These are phyloP conservation scores for Arthrobotrys pseudoclavata DNA, from an alignment of 2,329 filamentous ascomycete species.

Conservation along the genomic window DNA sequence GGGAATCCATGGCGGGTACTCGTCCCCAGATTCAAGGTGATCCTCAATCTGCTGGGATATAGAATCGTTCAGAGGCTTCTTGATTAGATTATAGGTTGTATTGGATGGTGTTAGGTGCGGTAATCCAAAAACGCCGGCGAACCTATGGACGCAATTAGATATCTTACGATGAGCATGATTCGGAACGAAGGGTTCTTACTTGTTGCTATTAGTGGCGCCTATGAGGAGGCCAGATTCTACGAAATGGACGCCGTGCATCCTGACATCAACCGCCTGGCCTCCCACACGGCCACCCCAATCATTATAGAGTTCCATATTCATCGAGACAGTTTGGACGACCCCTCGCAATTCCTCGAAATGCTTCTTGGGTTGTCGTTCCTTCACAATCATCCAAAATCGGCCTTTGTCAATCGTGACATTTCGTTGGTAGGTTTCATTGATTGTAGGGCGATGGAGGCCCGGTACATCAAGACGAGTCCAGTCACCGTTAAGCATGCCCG, in stretches of 20 bases:
- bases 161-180: background rate
- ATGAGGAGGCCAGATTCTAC: conserved; percentile 82
- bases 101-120: conserved; percentile 81
- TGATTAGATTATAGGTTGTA: conserved; percentile 69
- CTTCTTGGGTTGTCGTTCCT: conserved; percentile 58
- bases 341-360: conserved; percentile 45
- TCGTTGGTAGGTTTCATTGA: conserved; percentile 62
- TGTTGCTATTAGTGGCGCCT: conserved; percentile 90
- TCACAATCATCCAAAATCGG: conserved; percentile 62
- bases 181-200: conserved; percentile 69
- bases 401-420: conserved; percentile 62
- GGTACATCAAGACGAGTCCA: conserved; percentile 49
- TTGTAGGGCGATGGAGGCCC: conserved; percentile 32
- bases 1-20: conserved; percentile 80
- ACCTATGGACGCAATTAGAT: conserved; percentile 62
- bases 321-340: conserved; percentile 61
- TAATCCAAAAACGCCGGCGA: conserved; percentile 88
- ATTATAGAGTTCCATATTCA: conserved; percentile 62
- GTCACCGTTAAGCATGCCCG: conserved; percentile 56
- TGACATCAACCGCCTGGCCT: conserved; percentile 71
- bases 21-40: conserved; percentile 72
- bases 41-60: conserved; percentile 77
- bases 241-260: conserved; percentile 87
- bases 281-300: conserved; percentile 52
- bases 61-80: conserved; percentile 78